Base-by-base conservation (phyloP, 2,329 filamentous ascomycete species). In the Paecilomyces variotii region DNA sequence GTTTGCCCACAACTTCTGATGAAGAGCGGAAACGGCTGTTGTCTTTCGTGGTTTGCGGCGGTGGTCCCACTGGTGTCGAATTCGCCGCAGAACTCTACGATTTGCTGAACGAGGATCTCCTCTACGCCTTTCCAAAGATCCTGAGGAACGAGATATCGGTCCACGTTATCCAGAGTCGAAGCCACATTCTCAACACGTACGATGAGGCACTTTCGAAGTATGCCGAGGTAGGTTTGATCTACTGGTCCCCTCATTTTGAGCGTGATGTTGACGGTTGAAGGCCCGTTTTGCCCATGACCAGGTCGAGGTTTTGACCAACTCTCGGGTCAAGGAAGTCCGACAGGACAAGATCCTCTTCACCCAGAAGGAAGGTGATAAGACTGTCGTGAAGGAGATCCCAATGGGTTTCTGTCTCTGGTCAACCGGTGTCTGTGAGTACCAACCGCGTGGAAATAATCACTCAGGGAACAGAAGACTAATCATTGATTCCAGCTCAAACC, bases 321-420 rank as follows among this genome's bases (percentile, higher is more conserved):
- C 94, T 1, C 85, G 94, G 60, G 94, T 99, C 24, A 90, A 92
- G 74, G 93, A 97, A 73, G 91, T 99, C 14, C 82, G 82, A 51
- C 74, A 83, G 0, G 91, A 97, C 72, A 89, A 85, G 68, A 96
- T 99, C 60, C 76, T 96, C 26, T 99, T 96, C 76, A 89, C 88
- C 0, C 92, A 99, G 72, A 88, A 90, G 69, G 84, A 89, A 2
- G 79, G 91, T 57, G 91, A 91, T 51, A 84, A 85, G 30, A 74
- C 87, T 0, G 67, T 96, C n/a, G 88, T 86, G 26, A 99, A 99
- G 73, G 94, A 99, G 68, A 84, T 99, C 0, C 93, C 94, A 0
- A 92, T 91, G 80, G 94, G 91, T 28, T 96, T 99, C 78, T 97
- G 94, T 67, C 81, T 99, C 12, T 99, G 94, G 94, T 97, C 94